These are phyloP conservation scores for Leccinellum albellum DNA, from an alignment of 768 basidiomycete species.

Conservation along the genomic window DNA sequence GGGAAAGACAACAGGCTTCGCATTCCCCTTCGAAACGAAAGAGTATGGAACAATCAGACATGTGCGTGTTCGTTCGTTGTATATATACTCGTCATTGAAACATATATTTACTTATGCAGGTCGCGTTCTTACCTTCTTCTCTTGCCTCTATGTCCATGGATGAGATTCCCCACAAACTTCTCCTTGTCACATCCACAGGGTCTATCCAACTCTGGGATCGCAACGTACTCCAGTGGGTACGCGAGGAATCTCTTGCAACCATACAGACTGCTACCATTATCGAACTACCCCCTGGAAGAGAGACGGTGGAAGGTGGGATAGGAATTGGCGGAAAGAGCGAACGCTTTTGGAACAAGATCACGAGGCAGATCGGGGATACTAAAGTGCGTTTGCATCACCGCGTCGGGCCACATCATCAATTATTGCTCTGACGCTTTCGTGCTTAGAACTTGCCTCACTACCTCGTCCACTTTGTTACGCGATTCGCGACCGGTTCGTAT, in stretches of 20 bases:
- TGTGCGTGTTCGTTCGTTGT: conserved; percentile 38
- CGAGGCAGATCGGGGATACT: conserved; percentile 56
- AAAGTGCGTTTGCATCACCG: conserved; percentile 38
- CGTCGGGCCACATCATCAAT: neutral
- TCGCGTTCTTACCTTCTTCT: conserved; percentile 47
- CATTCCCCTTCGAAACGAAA: conserved; percentile 62
- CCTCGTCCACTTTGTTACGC: conserved; percentile 57
- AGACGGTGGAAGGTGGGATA: conserved; percentile 18
- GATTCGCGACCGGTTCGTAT: conserved; percentile 70
- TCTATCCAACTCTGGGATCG: conserved; percentile 72
- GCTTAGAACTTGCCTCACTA: conserved; percentile 70
- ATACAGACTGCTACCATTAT: conserved; percentile 66
- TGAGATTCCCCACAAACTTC: conserved; percentile 37
- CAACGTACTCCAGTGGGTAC: conserved; percentile 60
- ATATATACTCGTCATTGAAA: neutral
- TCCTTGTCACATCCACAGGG: conserved; percentile 72
- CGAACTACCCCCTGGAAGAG: conserved; percentile 63
- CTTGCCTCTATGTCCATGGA: conserved; percentile 30
- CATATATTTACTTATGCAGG: conserved; percentile 31
- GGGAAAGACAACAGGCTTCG: conserved; percentile 47
- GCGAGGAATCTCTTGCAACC: conserved; percentile 76
- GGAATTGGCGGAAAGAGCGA: conserved; percentile 30
- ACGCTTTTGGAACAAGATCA: conserved; percentile 46
- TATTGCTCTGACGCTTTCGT: neutral
- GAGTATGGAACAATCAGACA: conserved; percentile 66